Evolutionary conservation across 2,329 filamentous ascomycete species (phyloP), one percentile per base, ranked within the genome.

Genomic region (Eutypa lata): DNA sequence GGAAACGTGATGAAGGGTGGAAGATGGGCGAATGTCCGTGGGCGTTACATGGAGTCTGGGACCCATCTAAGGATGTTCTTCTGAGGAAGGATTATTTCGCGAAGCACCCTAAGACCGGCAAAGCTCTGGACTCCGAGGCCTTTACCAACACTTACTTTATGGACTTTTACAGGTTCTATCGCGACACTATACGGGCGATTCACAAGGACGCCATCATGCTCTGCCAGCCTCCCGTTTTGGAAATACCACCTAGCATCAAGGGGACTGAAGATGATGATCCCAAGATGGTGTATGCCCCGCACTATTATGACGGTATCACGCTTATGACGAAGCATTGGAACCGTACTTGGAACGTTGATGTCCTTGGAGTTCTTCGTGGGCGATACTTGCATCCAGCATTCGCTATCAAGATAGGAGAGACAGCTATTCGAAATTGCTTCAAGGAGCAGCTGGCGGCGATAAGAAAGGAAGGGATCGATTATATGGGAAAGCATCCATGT

Each of bases 251-350:
- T 0, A 78, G 78, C 44, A 88, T 97, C 67, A 96, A 94, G 69
- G 92, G 86, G 13, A 96, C 92, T 0, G 76, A 80, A 26, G 93
- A 97, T 65, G 92, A 97, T 62, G 92, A 99, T 61, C 85, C 86
- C 3, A 90, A 87, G 57, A 88, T 97, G 82, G 89, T 92, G 2
- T 97, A 97, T 69, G 88, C 94, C 10, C 91, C 92, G 2, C 94
- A 99, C 71, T 99, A 90, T 68, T 99, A 99, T 70, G 94, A 99
- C 63, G 94, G 94, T 11, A 88, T 99, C 52, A 99, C 94, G 0
- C 78, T 99, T 3, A 89, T 99, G 81, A 97, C 91, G 13, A 99
- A 99, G 73, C 96, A 96, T 70, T 99, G 94, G 94, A 99, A 97
- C 67, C 88, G 92, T 38, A 86, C 88, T 16, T 99, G 94, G 89